Evolutionary conservation across 176 grass and related monocot genomes (phyloP).

Genomic region (Musa schizocarpa): DNA sequence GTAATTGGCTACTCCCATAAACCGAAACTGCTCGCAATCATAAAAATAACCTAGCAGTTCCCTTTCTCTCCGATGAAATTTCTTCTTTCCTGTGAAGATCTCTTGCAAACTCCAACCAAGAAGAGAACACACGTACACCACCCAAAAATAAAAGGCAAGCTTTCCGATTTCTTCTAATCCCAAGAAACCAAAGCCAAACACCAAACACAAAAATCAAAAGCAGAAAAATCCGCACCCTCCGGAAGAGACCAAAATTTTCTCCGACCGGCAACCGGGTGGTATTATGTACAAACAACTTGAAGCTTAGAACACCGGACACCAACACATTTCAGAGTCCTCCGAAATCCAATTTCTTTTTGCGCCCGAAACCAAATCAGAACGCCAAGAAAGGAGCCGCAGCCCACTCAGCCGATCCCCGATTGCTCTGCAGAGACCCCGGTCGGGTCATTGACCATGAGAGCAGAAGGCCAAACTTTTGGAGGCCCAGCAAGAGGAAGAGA

Average conservation of each 20-base stretch:
- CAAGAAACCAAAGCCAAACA: background rate
- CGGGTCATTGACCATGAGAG: constrained; percentile 14
- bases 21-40: constrained; percentile 25
- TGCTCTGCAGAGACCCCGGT: constrained; percentile 16
- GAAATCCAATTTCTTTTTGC: background rate
- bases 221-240: background rate
- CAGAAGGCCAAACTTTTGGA: constrained; percentile 1
- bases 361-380: constrained; percentile 6
- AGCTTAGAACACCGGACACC: background rate
- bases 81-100: constrained; percentile 6
- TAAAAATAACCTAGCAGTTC: constrained; percentile 18
- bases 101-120: background rate
- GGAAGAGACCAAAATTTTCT: constrained; percentile 7
- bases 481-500: background rate
- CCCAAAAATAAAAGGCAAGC: background rate
- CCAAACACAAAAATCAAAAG: constrained; percentile 1
- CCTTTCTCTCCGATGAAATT: background rate
- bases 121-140: background rate
- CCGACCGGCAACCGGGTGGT: constrained; percentile 4
- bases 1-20: constrained; percentile 62
- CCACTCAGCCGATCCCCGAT: constrained; percentile 19
- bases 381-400: background rate
- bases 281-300: background rate
- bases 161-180: background rate
- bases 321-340: background rate